These are phyloP conservation scores for Hymenoscyphus occultus DNA, from an alignment of 2,329 filamentous ascomycete genomes.

Conservation along the genomic window DNA sequence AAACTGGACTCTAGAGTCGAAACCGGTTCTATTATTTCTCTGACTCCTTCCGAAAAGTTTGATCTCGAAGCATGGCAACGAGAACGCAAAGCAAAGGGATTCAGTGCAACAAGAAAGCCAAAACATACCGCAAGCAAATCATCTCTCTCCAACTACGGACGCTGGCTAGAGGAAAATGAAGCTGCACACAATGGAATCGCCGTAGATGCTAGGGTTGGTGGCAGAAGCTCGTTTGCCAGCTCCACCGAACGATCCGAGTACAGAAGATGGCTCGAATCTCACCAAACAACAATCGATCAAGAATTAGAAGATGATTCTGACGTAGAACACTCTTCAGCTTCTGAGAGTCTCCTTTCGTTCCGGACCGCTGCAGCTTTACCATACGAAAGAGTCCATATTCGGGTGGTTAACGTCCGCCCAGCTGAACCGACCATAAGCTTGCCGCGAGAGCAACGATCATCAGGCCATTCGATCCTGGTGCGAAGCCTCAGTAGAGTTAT, in stretches of 20 bases:
- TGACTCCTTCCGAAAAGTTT: neutral
- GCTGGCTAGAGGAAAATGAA: neutral
- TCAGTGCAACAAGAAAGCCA: neutral
- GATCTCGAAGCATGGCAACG: slow-evolving; percentile 4
- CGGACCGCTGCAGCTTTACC: neutral
- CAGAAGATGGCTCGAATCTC: neutral
- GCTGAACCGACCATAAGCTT: neutral
- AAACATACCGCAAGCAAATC: neutral
- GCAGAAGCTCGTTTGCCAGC: neutral
- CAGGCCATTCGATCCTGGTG: neutral
- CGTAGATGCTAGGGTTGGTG: neutral
- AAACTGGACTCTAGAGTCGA: neutral
- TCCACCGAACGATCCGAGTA: neutral
- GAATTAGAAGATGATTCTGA: neutral
- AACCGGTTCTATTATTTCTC: neutral
- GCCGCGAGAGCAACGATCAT: neutral
- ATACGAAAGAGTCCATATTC: neutral
- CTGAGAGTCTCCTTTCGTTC: neutral
- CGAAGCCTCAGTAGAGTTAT: neutral
- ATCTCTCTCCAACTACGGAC: neutral
- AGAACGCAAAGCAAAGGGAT: neutral
- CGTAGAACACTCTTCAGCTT: neutral
- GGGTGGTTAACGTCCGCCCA: neutral
- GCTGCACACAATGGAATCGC: neutral
- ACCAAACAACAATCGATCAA: neutral